These are phyloP conservation scores for Astragalus membranaceus DNA, from an alignment of 306 rosid species.

Conservation along the genomic window DNA sequence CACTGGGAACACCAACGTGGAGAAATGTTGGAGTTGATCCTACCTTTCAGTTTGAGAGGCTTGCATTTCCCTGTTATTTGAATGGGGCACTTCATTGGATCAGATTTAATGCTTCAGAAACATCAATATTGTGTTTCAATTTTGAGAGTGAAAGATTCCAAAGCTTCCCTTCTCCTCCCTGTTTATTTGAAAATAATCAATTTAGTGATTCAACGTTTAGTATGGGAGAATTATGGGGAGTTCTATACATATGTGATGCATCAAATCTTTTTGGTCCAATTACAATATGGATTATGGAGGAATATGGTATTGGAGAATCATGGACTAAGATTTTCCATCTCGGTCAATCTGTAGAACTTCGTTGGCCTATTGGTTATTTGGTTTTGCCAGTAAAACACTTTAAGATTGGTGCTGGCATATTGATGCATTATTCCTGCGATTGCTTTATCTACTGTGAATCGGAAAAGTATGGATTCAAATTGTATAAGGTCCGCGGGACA, in stretches of 20 bases:
- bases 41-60: not conserved
- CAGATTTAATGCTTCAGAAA: not conserved
- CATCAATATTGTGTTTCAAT: not conserved
- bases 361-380: not conserved
- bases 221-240: not conserved
- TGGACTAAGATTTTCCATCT: not conserved
- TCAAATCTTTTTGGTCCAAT: too few relatives aligned
- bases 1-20: not conserved
- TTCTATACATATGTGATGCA: not conserved
- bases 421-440: not conserved
- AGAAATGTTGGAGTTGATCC: not conserved
- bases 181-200: not conserved
- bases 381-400: not conserved
- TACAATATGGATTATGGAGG: not conserved
- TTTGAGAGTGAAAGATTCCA: not conserved
- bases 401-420: not conserved
- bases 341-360: not conserved
- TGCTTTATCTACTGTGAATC: not conserved
- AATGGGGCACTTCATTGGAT: not conserved
- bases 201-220: too few relatives aligned
- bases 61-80: not conserved
- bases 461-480: not conserved
- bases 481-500: not conserved
- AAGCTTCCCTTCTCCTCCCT: not conserved
- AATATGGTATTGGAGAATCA: not conserved